Percentiles rank a stretch among this genome's conserved stretches.
Conservation (phyloP, 768 basidiomycete genomes). For the Macrolepiota albuminosa region DNA sequence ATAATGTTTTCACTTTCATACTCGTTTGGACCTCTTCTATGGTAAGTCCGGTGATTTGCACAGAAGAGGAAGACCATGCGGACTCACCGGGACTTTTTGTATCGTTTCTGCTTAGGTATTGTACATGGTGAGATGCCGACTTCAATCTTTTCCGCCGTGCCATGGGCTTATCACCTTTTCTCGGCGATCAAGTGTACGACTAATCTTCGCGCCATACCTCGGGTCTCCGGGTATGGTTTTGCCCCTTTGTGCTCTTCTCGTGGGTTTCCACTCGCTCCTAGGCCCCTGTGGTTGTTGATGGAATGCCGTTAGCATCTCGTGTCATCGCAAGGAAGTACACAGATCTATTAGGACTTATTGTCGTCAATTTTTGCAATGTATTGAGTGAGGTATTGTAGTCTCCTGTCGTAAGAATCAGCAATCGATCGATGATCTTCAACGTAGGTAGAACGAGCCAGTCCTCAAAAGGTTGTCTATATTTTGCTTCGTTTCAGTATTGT, state of each 20-base stretch:
- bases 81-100: background rate
- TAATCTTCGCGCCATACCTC: constrained; percentile 8
- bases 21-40: constrained; percentile 94
- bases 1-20: constrained; percentile 87
- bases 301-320: background rate
- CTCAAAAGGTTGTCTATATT: background rate
- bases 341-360: constrained; percentile 1
- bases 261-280: constrained; percentile 1
- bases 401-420: constrained; percentile 13
- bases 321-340: background rate
- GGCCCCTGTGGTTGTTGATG: background rate
- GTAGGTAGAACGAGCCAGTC: constrained; percentile 3
- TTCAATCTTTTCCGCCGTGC: constrained; percentile 1
- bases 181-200: constrained; percentile 20
- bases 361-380: background rate
- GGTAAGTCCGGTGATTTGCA: constrained; percentile 43
- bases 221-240: background rate
- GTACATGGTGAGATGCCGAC: constrained; percentile 39
- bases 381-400: background rate
- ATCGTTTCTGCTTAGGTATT: constrained; percentile 29
- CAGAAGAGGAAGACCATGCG: background rate
- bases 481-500: constrained; percentile 6
- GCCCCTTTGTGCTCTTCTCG: background rate
- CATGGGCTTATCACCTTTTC: constrained; percentile 7
- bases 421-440: constrained; percentile 2